These are phyloP conservation scores for Rhodotorula sp. DNA, from an alignment of 1,284 basidiomycete genomes.

Conservation along the genomic window DNA sequence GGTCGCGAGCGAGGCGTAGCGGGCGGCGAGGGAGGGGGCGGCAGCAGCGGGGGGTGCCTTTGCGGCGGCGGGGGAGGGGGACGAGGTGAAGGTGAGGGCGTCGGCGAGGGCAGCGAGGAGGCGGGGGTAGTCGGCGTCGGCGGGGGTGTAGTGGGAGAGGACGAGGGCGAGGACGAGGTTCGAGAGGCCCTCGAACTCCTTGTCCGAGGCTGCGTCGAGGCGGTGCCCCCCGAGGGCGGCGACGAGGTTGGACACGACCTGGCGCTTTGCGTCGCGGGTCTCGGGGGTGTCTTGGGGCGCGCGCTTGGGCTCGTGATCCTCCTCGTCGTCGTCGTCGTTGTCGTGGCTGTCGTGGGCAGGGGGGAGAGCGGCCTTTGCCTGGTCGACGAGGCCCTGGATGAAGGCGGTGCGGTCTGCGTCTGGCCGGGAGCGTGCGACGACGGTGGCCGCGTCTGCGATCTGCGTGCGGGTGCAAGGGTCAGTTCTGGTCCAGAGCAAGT, in stretches of 20 bases:
- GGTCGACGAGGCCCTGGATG: slow-evolving; percentile 16
- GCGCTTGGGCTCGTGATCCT: slow-evolving; percentile 4
- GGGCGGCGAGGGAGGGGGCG: slow-evolving; percentile 33
- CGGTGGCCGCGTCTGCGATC: slow-evolving; percentile 27
- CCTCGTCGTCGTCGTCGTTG: slow-evolving; percentile 17
- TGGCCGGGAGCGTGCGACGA: slow-evolving; percentile 28
- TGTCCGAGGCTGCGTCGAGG: slow-evolving; percentile 24
- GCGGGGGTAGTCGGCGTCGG: slow-evolving; percentile 16
- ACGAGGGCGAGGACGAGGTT: slow-evolving; percentile 41
- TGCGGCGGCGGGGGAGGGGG: background rate
- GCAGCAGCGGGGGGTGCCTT: background rate
- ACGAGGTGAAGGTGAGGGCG: slow-evolving; percentile 26
- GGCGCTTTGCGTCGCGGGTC: slow-evolving; percentile 20
- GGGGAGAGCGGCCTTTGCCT: slow-evolving; percentile 21
- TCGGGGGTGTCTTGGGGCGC: slow-evolving; percentile 23
- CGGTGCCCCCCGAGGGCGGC: slow-evolving; percentile 4
- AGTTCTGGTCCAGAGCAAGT: background rate
- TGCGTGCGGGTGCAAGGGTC: background rate
- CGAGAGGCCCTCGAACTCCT: slow-evolving; percentile 35
- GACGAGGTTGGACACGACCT: slow-evolving; percentile 23
- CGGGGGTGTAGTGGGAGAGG: slow-evolving; percentile 20
- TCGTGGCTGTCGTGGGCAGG: background rate
- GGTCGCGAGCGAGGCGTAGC: slow-evolving; percentile 69
- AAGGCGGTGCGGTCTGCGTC: slow-evolving; percentile 24
- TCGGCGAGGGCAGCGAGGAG: slow-evolving; percentile 19